Conservation (phyloP, 106 monocot species). For the Dendrobium nobile region DNA sequence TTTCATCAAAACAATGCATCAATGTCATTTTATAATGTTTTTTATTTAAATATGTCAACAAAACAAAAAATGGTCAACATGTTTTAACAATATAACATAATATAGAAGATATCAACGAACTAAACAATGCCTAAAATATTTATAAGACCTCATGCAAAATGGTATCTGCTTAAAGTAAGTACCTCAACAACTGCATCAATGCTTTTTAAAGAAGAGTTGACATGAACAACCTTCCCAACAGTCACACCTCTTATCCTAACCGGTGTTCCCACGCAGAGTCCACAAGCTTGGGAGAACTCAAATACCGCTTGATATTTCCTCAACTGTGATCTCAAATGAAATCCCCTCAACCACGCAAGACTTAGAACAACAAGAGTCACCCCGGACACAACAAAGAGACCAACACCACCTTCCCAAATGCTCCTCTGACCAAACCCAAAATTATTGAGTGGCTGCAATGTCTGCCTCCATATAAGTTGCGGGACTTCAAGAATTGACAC, state of each 20-base stretch:
- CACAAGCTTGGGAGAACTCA: conserved; percentile 67
- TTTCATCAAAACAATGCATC: neutral
- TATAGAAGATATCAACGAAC: neutral
- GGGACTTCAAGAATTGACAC: conserved; percentile 12
- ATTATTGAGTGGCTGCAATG: conserved; percentile 54
- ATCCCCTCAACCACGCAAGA: conserved; percentile 61
- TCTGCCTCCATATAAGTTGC: conserved; percentile 34
- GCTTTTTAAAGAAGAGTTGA: conserved; percentile 54
- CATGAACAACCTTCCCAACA: conserved; percentile 53
- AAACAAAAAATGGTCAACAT: neutral
- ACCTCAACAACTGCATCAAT: conserved; percentile 70
- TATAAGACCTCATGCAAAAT: neutral
- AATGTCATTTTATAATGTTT: neutral
- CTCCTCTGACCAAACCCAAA: conserved; percentile 67
- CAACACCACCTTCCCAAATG: conserved; percentile 80
- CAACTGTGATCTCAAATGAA: conserved; percentile 41
- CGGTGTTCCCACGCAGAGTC: conserved; percentile 62
- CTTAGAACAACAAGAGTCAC: conserved; percentile 39
- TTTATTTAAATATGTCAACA: neutral
- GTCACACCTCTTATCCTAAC: conserved; percentile 69
- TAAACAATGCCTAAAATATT: neutral
- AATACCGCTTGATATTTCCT: conserved; percentile 60
- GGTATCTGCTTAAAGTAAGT: conserved; percentile 2
- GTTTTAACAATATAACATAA: neutral
- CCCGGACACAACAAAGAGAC: conserved; percentile 56